Evolutionary conservation across 306 rosid species (phyloP).

Genomic region (Cicer arietinum): DNA sequence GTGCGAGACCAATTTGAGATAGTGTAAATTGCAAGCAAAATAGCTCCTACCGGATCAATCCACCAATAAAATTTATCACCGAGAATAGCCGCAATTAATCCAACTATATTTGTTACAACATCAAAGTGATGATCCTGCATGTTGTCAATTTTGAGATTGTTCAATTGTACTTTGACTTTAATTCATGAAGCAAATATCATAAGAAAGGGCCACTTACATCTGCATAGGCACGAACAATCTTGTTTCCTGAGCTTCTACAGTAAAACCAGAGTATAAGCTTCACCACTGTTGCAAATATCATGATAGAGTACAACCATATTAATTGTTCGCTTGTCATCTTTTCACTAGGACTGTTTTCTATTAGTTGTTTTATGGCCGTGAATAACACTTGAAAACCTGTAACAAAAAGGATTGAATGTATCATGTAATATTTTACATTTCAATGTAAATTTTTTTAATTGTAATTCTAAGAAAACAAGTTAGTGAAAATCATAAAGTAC

Average conservation of each 20-base stretch:
- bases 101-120: conserved; percentile 88
- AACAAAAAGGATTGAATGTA: conserved; percentile 31
- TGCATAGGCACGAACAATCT: conserved; percentile 90
- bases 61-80: conserved; percentile 89
- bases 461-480: conserved; percentile 3
- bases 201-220: conserved; percentile 54
- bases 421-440: conserved; percentile 9
- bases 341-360: conserved; percentile 56
- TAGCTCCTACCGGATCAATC: conserved; percentile 94
- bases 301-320: conserved; percentile 72
- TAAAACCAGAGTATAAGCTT: conserved; percentile 89
- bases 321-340: conserved; percentile 63
- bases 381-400: conserved; percentile 92
- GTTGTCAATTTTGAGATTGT: conserved; percentile 37
- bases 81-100: conserved; percentile 85
- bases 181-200: conserved; percentile 27
- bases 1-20: conserved; percentile 90
- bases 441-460: neutral
- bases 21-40: conserved; percentile 85
- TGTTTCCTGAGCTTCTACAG: conserved; percentile 79
- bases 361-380: conserved; percentile 70
- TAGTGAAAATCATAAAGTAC: neutral
- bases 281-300: conserved; percentile 77
- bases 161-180: conserved; percentile 32
- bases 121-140: conserved; percentile 97